Conservation (phyloP, 2,329 filamentous ascomycete species). For the Neonectria magnoliae region DNA sequence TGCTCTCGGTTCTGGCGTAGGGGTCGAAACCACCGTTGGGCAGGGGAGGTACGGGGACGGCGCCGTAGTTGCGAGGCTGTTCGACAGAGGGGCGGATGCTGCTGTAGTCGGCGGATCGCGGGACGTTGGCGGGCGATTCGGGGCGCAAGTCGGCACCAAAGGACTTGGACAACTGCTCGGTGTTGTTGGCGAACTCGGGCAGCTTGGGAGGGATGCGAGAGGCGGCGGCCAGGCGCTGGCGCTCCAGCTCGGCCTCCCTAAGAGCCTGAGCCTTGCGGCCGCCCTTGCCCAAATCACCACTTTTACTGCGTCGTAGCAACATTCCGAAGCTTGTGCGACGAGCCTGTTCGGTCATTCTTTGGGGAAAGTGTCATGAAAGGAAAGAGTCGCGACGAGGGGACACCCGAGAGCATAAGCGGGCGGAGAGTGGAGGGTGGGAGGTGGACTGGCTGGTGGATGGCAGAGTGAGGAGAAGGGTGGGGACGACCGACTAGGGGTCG, state of each 20-base stretch:
- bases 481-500: slow-evolving; percentile 22
- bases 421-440: slow-evolving; percentile 35
- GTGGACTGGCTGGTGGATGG: slow-evolving; percentile 26
- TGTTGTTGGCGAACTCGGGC: slow-evolving; percentile 62
- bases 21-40: slow-evolving; percentile 75
- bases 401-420: slow-evolving; percentile 33
- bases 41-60: slow-evolving; percentile 65
- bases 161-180: slow-evolving; percentile 57
- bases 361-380: slow-evolving; percentile 38
- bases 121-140: slow-evolving; percentile 69
- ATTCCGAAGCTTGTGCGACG: slow-evolving; percentile 61
- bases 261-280: slow-evolving; percentile 68
- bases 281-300: slow-evolving; percentile 69
- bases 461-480: slow-evolving; percentile 33
- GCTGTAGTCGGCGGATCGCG: slow-evolving; percentile 55
- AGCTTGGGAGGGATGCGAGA: slow-evolving; percentile 61
- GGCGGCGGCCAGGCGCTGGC: slow-evolving; percentile 59
- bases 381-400: slow-evolving; percentile 36
- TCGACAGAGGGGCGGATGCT: slow-evolving; percentile 64
- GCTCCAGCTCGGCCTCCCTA: slow-evolving; percentile 61
- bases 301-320: slow-evolving; percentile 75
- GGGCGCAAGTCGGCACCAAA: slow-evolving; percentile 66
- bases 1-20: slow-evolving; percentile 88
- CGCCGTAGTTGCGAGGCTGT: slow-evolving; percentile 51
- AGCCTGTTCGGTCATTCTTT: slow-evolving; percentile 46